These are phyloP conservation scores for Inga laurina DNA, from an alignment of 306 rosid genomes.

Conservation along the genomic window DNA sequence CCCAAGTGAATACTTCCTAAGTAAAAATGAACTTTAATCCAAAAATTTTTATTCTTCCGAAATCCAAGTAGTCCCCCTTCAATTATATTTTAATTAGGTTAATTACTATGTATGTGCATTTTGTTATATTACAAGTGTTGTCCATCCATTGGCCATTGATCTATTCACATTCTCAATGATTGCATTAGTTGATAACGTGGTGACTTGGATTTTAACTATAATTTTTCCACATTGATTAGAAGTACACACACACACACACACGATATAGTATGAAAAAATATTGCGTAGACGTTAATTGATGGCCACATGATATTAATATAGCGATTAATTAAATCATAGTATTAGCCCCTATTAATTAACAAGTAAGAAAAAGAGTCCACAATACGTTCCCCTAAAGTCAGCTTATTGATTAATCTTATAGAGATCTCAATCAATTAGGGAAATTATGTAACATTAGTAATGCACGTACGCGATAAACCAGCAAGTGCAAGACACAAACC, in stretches of 20 bases:
- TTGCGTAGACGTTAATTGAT: neutral
- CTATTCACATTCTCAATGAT: neutral
- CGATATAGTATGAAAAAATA: neutral
- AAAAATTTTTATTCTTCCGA: neutral
- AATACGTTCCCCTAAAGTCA: neutral
- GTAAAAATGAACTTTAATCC: too few species aligned
- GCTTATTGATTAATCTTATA: neutral
- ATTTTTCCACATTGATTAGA: neutral
- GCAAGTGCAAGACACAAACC: neutral
- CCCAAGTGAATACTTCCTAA: too few species aligned
- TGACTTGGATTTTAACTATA: neutral
- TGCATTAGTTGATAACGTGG: neutral
- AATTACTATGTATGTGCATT: neutral
- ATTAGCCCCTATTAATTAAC: neutral
- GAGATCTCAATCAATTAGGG: neutral
- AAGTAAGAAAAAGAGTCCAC: slow-evolving; percentile 1
- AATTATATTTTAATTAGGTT: neutral
- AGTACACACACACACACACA: too few species aligned
- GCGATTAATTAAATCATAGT: neutral
- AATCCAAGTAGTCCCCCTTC: neutral
- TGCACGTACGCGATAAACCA: neutral
- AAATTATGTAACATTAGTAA: neutral
- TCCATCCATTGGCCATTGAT: neutral
- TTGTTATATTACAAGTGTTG: neutral
- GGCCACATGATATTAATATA: neutral